A percentile compares a stretch with the other conserved stretches of the same genome.
phyloP scores from a whole-genome alignment of 1,284 basidiomycete species.

The Neonothopanus nambi region DNA sequence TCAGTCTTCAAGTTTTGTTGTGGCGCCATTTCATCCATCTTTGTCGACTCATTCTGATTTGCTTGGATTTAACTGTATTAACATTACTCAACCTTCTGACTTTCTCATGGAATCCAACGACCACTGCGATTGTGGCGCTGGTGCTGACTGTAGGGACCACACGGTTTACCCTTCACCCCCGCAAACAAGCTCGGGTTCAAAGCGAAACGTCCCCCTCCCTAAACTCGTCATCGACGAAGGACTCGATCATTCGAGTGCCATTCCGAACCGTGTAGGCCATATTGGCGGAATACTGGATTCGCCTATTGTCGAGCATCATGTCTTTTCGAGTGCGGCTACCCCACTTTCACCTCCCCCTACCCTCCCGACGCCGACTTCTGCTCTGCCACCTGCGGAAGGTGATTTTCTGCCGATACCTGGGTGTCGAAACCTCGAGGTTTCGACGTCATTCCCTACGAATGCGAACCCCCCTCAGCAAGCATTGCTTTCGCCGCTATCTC shows the following conservation, averaged over 20 bases:
- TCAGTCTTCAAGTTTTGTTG: no score
- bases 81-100: no score
- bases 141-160: no score
- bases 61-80: no score
- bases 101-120: no score
- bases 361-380: conserved; percentile 34
- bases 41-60: no score
- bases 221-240: not conserved
- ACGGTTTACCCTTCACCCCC: conserved; percentile 1
- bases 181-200: not conserved
- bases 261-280: not conserved
- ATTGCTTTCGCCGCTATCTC: conserved; percentile 38
- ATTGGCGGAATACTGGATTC: conserved; percentile 33
- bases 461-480: conserved; percentile 5
- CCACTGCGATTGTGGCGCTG: no score
- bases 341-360: conserved; percentile 47
- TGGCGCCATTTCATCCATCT: no score
- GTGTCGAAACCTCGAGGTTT: conserved; percentile 12
- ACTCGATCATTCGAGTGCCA: not conserved
- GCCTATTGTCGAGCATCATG: conserved; percentile 31
- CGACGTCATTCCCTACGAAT: conserved; percentile 3
- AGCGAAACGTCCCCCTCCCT: not conserved
- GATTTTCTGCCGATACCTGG: conserved; percentile 12
- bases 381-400: conserved; percentile 31
- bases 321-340: conserved; percentile 27